Evolutionary conservation across 2,329 filamentous ascomycete species (phyloP).

Genomic region (Lecanicillium sp.): DNA sequence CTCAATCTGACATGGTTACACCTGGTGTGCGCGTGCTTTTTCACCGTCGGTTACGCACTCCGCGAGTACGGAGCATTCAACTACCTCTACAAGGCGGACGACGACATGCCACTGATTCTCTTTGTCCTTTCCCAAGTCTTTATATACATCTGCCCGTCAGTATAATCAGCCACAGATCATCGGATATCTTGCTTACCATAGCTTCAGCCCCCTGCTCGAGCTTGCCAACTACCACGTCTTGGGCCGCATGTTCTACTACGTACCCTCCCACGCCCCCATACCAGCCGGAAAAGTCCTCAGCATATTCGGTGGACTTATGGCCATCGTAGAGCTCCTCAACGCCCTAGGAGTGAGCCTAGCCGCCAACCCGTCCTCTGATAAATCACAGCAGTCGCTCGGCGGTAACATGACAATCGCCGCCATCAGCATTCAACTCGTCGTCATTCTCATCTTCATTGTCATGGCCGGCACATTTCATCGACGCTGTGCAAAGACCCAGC

Average conservation of each 20-base stretch:
- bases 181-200: background rate
- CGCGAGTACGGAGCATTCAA: conserved; percentile 44
- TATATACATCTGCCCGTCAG: conserved; percentile 29
- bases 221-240: conserved; percentile 58
- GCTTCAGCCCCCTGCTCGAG: conserved; percentile 52
- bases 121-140: conserved; percentile 36
- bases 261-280: conserved; percentile 49
- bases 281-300: conserved; percentile 35
- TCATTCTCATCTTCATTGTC: conserved; percentile 35
- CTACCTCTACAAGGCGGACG: conserved; percentile 26
- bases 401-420: conserved; percentile 31
- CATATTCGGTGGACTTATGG: conserved; percentile 38
- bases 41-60: conserved; percentile 45
- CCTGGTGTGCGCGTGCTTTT: conserved; percentile 40
- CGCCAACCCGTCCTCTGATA: conserved; percentile 26
- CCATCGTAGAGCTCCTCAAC: conserved; percentile 39
- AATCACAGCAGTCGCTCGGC: conserved; percentile 23
- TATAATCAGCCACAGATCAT: conserved; percentile 4
- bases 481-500: conserved; percentile 17
- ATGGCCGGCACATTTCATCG: conserved; percentile 38
- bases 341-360: conserved; percentile 31
- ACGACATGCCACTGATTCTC: conserved; percentile 22
- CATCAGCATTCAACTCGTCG: conserved; percentile 36
- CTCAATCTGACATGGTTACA: conserved; percentile 41
- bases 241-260: conserved; percentile 50